Evolutionary conservation across 164 flowering plant species (phyloP), one percentile per base, ranked within the genome.

Genomic region (Nymphaea thermarum): DNA sequence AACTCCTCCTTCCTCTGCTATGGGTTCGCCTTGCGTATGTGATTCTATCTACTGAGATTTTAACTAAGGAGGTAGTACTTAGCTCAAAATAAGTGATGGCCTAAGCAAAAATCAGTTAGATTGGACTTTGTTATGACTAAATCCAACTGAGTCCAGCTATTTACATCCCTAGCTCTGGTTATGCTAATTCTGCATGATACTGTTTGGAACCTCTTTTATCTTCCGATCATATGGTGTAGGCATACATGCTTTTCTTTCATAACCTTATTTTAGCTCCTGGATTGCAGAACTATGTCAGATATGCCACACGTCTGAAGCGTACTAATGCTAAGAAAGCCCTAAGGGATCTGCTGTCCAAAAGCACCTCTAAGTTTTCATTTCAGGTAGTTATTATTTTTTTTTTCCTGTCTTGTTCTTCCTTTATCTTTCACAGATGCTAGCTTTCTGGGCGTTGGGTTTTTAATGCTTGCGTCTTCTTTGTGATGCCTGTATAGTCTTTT

Each of bases 291-390:
- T 67, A 78, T 45, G 42, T 82, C 65, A 80, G 77, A 78, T 86
- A 73, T 73, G 66, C 74, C 70, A 74, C 70, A 42, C 96, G 92
- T 65, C 83, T 85, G 70, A 91, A 81, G 81, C 93, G 90, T 65
- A 81, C 93, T 70, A 93, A 86, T 80, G 64, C 86, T 68, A 91
- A 84, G 79, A 87, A 75, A 77, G 93, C 92, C 65, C 73, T 91
- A 67, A 85, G 83, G 53, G 72, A 80, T 75, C 82, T 89, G 62
- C 82, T 88, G 41, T 79, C 12, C 70, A 74, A 75, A 6, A 75
- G 76, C 65, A 83, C 87, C 41, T 64, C 78, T 16, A 83, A 71
- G 66, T 5, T 55, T 25, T 61, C 82, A 60, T 73, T 74, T 72
- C 73, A 80, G 87, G 86, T 83, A 72, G 4, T 15, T 51, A 8